These are phyloP conservation scores for Lipomyces orientalis DNA, from an alignment of 805 yeast species.

Conservation along the genomic window DNA sequence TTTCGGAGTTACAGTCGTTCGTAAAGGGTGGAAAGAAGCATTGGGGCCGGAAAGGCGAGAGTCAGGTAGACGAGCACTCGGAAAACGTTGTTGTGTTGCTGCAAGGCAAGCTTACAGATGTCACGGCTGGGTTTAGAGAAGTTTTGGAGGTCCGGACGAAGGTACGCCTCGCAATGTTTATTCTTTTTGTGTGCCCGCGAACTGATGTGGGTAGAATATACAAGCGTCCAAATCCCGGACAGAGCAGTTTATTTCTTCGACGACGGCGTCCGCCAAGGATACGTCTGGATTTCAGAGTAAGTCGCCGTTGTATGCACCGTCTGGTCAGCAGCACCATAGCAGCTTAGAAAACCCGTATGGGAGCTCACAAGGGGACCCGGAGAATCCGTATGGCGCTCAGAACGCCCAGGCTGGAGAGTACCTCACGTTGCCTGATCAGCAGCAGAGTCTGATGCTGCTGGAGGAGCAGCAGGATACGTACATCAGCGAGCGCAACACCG, in stretches of 20 bases:
- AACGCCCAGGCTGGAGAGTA: conserved; percentile 52
- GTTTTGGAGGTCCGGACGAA: conserved; percentile 89
- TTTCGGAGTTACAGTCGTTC: conserved; percentile 64
- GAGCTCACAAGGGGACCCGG: conserved; percentile 20
- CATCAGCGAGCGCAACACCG: conserved; percentile 80
- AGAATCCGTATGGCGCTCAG: conserved; percentile 32
- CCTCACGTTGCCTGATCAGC: conserved; percentile 80
- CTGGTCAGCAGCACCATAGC: conserved; percentile 5
- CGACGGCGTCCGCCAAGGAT: conserved; percentile 42
- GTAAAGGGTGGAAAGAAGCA: conserved; percentile 48
- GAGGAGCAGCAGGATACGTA: conserved; percentile 83
- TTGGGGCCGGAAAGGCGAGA: conserved; percentile 51
- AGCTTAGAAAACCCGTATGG: conserved; percentile 37
- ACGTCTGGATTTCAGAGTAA: conserved; percentile 37
- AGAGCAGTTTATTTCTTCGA: conserved; percentile 74
- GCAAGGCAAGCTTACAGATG: conserved; percentile 88
- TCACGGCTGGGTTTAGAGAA: conserved; percentile 86
- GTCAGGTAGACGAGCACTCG: conserved; percentile 71
- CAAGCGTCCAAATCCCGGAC: conserved; percentile 78
- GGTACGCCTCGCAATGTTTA: conserved; percentile 12
- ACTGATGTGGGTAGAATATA: conserved; percentile 55
- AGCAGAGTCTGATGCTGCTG: conserved; percentile 77
- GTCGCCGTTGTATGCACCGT: conserved; percentile 46
- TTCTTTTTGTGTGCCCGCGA: not conserved
- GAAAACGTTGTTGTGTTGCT: conserved; percentile 85